These are phyloP conservation scores for Colletotrichum aenigma DNA, from an alignment of 2,329 filamentous ascomycete species.

Conservation along the genomic window DNA sequence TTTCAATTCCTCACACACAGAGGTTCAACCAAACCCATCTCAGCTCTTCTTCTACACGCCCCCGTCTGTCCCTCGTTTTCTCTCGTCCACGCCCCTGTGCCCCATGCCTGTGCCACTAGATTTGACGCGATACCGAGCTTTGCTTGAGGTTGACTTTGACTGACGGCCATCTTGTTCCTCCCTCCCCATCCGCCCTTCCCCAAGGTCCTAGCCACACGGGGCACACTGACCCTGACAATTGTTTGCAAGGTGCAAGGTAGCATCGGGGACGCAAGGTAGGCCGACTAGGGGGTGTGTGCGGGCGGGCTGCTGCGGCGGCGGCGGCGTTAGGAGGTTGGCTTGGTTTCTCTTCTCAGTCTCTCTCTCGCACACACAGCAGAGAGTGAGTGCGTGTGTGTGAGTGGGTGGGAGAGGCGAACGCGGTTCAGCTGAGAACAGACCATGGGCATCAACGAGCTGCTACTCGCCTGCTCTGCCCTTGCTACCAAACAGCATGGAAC, in stretches of 20 bases:
- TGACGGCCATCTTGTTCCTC: neutral
- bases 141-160: constrained; percentile 13
- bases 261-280: constrained; percentile 3
- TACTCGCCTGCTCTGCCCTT: neutral
- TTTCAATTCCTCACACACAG: neutral
- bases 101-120: neutral
- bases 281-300: neutral
- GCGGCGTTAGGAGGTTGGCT: neutral
- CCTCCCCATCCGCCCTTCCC: neutral
- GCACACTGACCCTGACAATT: constrained; percentile 8
- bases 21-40: neutral
- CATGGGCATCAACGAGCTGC: neutral
- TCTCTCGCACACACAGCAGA: neutral
- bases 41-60: neutral
- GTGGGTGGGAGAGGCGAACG: neutral
- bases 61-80: neutral
- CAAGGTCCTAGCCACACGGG: constrained; percentile 7
- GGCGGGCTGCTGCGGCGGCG: neutral
- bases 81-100: neutral
- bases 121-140: constrained; percentile 13
- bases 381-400: neutral
- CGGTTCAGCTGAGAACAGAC: constrained; percentile 17
- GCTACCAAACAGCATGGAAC: constrained; percentile 5
- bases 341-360: neutral
- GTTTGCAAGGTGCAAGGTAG: constrained; percentile 5